Conservation (phyloP, 2,329 filamentous ascomycete species). For the Teratosphaeria viscida region DNA sequence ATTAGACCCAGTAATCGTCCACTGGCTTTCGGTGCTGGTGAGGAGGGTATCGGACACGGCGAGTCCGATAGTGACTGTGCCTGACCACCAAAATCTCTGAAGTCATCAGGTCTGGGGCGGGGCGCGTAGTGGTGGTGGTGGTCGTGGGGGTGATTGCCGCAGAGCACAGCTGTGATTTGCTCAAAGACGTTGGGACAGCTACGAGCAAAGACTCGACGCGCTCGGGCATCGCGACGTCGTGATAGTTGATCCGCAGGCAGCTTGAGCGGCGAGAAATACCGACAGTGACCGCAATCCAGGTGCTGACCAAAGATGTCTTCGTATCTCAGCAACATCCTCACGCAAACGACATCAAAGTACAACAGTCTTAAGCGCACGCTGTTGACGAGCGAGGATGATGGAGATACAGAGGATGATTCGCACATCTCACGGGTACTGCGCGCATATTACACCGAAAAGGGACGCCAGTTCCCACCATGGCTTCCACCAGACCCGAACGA, state of each 20-base stretch:
- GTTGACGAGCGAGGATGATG: constrained; percentile 49
- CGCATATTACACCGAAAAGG: constrained; percentile 85
- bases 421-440: constrained; percentile 90
- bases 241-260: background rate
- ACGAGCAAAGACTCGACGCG: too few relatives aligned
- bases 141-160: background rate
- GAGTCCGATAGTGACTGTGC: constrained; percentile 1
- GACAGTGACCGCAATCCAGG: background rate
- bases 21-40: constrained; percentile 10
- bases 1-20: constrained; percentile 12
- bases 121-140: too few relatives aligned
- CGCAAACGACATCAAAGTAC: constrained; percentile 46
- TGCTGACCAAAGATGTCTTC: constrained; percentile 50
- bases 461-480: constrained; percentile 71
- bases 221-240: background rate
- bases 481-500: constrained; percentile 80
- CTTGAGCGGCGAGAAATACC: background rate
- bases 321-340: constrained; percentile 67
- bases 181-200: background rate
- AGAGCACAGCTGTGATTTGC: background rate
- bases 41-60: constrained; percentile 2
- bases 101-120: background rate
- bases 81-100: background rate
- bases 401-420: constrained; percentile 68
- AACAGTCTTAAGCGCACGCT: constrained; percentile 53